Evolutionary conservation across 805 yeast genomes (phyloP), one percentile per base, ranked within the genome.

Genomic region (Suhomyces faveliae): DNA sequence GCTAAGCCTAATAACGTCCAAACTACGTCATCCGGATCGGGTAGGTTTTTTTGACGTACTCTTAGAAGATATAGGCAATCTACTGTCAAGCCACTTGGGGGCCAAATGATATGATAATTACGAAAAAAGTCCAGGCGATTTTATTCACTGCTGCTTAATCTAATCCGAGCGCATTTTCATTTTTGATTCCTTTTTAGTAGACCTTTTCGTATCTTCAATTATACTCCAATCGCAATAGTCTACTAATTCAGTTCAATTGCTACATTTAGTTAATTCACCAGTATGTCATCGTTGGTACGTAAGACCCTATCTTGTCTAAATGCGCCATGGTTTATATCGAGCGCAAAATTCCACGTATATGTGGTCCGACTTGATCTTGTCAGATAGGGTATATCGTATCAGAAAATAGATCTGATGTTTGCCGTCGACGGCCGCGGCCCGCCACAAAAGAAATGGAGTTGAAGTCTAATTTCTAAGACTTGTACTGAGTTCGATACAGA

Each of bases 361-460:
- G 37, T 15, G 21, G 15, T 9, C 10, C 37, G 15, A 4, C 37
- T 10, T 33, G 20, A 17, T 33, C 21, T 33, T 33, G 10, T 17
- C 37, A 33, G 37, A 33, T 33, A 15, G 21, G 37, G 37, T 33
- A 15, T 33, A 11, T 33, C 21, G 37, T 33, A 33, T 11, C 12
- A 33, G 37, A 17, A 11, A 33, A n/a, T 2, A 17, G 37, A 33
- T 33, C 21, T 15, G 9, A 15, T 11, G 7, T 12, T 10, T 5
- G 37, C 21, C 37, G 37, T 20, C n/a, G 37, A 15, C 37, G 37
- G n/a, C 15, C 37, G 37, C 37, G 37, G 37, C 37, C 37, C 37
- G 37, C 8, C 37, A 9, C 19, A 15, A 33, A 33, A 33, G 19
- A 33, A 15, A 17, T 17, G 15, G 3, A 9, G 37, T 25, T 12